Evolutionary conservation across 1,284 basidiomycete genomes (phyloP).

Genomic region (Pseudozyma tsukubaensis): DNA sequence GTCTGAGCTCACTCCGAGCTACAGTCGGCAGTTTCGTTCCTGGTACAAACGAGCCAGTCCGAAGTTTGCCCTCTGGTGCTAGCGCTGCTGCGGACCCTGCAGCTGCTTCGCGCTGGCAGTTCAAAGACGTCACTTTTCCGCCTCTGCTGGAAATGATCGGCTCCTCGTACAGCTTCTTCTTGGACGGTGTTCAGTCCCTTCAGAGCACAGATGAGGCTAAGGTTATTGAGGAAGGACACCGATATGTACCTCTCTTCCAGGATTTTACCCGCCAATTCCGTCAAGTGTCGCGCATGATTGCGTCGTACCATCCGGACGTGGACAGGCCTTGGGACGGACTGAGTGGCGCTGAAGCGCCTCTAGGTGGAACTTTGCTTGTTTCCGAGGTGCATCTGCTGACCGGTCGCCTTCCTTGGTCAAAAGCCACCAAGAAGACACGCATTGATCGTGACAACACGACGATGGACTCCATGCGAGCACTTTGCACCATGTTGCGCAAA

Average conservation of each 20-base stretch:
- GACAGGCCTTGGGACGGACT: conserved; percentile 5
- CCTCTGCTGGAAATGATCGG: conserved; percentile 18
- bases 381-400: conserved; percentile 36
- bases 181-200: not conserved
- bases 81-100: not conserved
- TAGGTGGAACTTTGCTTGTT: conserved; percentile 11
- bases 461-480: conserved; percentile 22
- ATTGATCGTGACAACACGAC: conserved; percentile 18
- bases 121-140: conserved; percentile 29
- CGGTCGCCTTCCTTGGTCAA: conserved; percentile 35
- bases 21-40: conserved; percentile 7
- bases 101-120: not conserved
- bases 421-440: conserved; percentile 12
- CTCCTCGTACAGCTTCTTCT: conserved; percentile 2
- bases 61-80: not conserved
- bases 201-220: not conserved
- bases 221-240: conserved; percentile 15
- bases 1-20: conserved; percentile 6
- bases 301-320: conserved; percentile 19
- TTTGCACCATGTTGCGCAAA: conserved; percentile 22
- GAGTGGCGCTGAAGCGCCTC: not conserved
- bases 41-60: not conserved
- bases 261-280: conserved; percentile 17
- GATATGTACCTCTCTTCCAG: conserved; percentile 20
- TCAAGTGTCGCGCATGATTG: conserved; percentile 13